These are phyloP conservation scores for Rhododendron griersonianum DNA, from an alignment of 148 eudicot species.

Conservation along the genomic window DNA sequence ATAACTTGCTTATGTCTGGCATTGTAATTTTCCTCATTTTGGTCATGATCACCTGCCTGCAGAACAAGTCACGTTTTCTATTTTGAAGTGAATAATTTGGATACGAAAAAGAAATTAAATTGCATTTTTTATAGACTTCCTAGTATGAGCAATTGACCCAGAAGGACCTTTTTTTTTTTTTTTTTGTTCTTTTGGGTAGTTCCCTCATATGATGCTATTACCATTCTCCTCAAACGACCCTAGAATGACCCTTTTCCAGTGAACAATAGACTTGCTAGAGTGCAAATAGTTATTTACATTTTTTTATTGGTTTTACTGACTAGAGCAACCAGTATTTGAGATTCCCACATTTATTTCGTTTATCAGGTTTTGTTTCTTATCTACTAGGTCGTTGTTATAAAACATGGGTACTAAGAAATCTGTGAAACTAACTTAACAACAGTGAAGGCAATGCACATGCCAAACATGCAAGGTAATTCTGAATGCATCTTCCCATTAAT, in stretches of 20 bases:
- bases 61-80: not conserved
- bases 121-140: not conserved
- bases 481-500: not conserved
- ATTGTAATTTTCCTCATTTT: not conserved
- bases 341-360: not conserved
- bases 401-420: not conserved
- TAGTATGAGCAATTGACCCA: not conserved
- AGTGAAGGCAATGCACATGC: not conserved
- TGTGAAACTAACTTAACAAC: not conserved
- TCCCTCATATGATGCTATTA: not conserved
- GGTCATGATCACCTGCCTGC: not conserved
- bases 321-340: no score
- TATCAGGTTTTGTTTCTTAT: not conserved
- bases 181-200: not conserved
- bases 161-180: not conserved
- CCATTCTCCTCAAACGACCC: not conserved
- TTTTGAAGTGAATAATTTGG: not conserved
- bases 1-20: not conserved
- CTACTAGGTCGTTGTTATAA: not conserved
- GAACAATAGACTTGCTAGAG: not conserved
- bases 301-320: not conserved
- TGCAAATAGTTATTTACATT: not conserved
- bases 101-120: not conserved
- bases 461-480: not conserved
- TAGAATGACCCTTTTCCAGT: not conserved